Conservation (phyloP, 169 alveolate species). For the Eimeria praecox region DNA sequence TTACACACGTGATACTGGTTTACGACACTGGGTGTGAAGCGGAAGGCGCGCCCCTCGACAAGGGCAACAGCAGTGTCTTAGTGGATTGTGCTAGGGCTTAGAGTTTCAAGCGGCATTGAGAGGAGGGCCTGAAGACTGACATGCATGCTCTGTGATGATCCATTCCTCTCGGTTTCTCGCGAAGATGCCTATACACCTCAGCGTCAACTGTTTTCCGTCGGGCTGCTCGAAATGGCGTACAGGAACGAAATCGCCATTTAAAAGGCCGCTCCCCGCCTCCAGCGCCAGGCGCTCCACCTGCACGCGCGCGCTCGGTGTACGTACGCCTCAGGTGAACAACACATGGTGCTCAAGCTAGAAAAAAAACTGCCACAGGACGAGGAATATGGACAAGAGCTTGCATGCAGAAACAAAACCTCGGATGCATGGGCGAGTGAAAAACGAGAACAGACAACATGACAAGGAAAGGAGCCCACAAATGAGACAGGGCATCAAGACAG, state of each 20-base stretch:
- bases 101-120: not conserved
- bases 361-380: not conserved
- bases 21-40: not conserved
- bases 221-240: conserved; percentile 4
- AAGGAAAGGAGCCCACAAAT: not conserved
- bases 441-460: not conserved
- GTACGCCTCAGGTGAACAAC: not conserved
- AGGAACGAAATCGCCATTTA: conserved; percentile 59
- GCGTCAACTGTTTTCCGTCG: not conserved
- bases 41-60: not conserved
- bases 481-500: not conserved
- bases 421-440: not conserved
- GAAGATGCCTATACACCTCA: conserved; percentile 89
- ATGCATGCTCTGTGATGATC: conserved; percentile 90
- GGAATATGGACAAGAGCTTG: not conserved
- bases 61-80: not conserved
- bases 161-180: conserved; percentile 93
- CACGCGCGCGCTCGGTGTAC: not conserved
- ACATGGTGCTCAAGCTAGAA: not conserved
- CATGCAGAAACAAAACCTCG: not conserved
- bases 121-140: conserved; percentile 1
- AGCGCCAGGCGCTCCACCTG: conserved; percentile 80
- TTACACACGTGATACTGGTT: not conserved
- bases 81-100: not conserved
- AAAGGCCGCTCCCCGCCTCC: conserved; percentile 77